phyloP scores from a whole-genome alignment of 257 asterid genomes.

The Solanum peruvianum region DNA sequence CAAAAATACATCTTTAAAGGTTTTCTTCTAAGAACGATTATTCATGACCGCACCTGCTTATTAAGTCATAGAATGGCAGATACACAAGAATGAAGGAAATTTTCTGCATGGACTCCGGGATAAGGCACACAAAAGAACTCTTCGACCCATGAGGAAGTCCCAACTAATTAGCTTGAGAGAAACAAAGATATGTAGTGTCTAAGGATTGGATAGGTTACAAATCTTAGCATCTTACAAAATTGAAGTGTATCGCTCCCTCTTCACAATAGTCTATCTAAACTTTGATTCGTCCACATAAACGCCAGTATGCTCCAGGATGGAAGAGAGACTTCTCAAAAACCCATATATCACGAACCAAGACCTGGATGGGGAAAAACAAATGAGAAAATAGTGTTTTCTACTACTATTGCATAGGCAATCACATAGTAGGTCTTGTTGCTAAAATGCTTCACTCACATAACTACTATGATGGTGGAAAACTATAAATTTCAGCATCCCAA shows the following conservation, averaged over 20 bases:
- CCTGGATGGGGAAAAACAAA: constrained; percentile 21
- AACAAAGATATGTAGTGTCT: background rate
- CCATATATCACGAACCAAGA: constrained; percentile 92
- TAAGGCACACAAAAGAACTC: background rate
- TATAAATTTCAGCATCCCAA: background rate
- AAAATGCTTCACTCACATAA: background rate
- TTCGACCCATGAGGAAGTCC: background rate
- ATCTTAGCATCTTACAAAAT: background rate
- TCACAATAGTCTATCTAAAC: constrained; percentile 8
- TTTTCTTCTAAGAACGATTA: background rate
- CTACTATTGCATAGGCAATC: background rate
- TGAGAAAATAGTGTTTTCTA: background rate
- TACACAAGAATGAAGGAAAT: background rate
- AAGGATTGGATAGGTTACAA: background rate
- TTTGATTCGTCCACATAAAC: constrained; percentile 90
- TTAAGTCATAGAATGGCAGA: background rate
- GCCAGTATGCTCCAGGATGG: constrained; percentile 77
- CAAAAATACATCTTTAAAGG: background rate
- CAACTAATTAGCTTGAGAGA: background rate
- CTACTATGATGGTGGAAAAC: background rate
- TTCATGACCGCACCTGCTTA: background rate
- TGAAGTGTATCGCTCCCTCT: background rate
- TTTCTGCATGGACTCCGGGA: background rate
- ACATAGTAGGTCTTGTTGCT: background rate
- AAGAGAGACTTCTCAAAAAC: constrained; percentile 88